These are phyloP conservation scores for Tritrichomonas musculus DNA, from an alignment of 208 protist species.

Conservation along the genomic window DNA sequence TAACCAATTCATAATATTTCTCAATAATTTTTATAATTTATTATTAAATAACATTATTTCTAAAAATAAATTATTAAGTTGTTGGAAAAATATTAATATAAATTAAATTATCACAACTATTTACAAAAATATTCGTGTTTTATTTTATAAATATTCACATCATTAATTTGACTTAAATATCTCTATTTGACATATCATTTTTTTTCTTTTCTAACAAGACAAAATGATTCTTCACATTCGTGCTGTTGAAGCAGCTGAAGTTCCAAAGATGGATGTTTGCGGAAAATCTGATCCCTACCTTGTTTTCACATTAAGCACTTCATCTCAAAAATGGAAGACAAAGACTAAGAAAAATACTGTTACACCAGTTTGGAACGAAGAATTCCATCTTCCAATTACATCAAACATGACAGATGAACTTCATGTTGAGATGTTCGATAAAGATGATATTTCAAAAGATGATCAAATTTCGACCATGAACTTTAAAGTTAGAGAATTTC, in stretches of 20 bases:
- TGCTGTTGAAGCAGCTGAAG: background rate
- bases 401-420: background rate
- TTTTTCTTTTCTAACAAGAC: background rate
- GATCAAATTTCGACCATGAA: background rate
- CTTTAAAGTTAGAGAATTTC: background rate
- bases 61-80: too few species aligned
- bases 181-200: background rate
- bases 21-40: too few species aligned
- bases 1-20: too few species aligned
- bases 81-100: too few species aligned
- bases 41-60: too few species aligned
- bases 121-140: too few species aligned
- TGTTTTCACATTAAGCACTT: background rate
- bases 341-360: background rate
- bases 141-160: background rate
- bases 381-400: background rate
- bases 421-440: background rate
- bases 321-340: background rate
- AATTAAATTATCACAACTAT: too few species aligned
- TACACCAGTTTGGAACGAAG: slow-evolving; percentile 2
- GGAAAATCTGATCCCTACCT: background rate
- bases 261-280: slow-evolving; percentile 9
- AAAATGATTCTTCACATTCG: background rate
- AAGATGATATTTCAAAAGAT: background rate
- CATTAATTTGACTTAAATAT: background rate